phyloP scores from a whole-genome alignment of 306 rosid genomes.

The Oxytropis ochrocephala region DNA sequence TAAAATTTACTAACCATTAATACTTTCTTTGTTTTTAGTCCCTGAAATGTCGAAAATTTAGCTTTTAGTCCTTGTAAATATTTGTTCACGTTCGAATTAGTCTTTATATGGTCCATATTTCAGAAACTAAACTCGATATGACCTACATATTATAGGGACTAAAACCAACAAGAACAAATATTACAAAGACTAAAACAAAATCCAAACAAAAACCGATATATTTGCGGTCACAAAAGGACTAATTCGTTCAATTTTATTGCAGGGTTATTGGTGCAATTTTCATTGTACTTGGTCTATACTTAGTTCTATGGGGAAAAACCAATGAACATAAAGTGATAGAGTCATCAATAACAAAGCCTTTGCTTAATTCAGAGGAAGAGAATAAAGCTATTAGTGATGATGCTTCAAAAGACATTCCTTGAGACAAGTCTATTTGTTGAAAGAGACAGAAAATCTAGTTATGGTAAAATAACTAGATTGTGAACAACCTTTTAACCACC shows the following conservation, averaged over 20 bases:
- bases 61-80: no score
- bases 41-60: no score
- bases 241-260: neutral
- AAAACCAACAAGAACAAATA: no score
- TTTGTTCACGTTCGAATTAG: no score
- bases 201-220: no score
- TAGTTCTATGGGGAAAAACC: slow-evolving; percentile 60
- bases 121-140: no score
- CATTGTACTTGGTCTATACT: slow-evolving; percentile 54
- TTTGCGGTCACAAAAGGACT: neutral
- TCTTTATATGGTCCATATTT: no score
- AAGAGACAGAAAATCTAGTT: neutral
- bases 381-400: slow-evolving; percentile 16
- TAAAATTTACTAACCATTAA: neutral
- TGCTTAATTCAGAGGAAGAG: slow-evolving; percentile 33
- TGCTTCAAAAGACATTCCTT: slow-evolving; percentile 37
- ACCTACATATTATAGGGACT: no score
- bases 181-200: no score
- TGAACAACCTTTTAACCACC: no score
- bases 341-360: slow-evolving; percentile 35
- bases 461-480: no score
- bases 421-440: slow-evolving; percentile 17
- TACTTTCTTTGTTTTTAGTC: neutral
- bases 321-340: slow-evolving; percentile 26
- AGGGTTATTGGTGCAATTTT: slow-evolving; percentile 58